phyloP scores from a whole-genome alignment of 2,329 filamentous ascomycete genomes.

The Fusarium sp. region DNA sequence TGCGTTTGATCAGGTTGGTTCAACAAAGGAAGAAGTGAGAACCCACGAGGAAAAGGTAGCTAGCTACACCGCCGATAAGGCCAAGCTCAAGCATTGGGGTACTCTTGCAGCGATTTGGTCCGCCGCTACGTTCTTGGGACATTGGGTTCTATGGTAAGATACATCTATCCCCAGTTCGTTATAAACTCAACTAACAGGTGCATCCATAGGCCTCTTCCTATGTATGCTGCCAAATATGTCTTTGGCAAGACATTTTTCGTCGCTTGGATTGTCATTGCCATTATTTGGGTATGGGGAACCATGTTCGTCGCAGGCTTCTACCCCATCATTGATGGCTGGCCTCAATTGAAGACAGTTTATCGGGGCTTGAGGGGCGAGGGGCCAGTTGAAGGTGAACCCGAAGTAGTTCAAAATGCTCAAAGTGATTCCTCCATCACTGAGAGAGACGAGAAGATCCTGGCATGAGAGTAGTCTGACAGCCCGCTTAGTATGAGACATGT shows the following conservation, averaged over 20 bases:
- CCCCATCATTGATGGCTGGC: slow-evolving; percentile 58
- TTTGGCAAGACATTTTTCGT: slow-evolving; percentile 59
- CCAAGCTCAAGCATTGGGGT: slow-evolving; percentile 57
- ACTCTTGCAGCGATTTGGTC: slow-evolving; percentile 47
- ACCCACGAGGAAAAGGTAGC: slow-evolving; percentile 36
- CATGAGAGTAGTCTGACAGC: not conserved
- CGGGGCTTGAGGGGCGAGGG: not conserved
- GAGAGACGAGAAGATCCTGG: not conserved
- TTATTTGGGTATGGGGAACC: slow-evolving; percentile 64
- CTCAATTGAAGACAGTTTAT: slow-evolving; percentile 28
- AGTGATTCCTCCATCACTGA: not conserved
- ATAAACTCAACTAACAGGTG: not conserved
- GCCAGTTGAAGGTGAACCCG: not conserved
- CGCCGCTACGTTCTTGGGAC: slow-evolving; percentile 59
- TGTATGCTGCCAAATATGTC: slow-evolving; percentile 62
- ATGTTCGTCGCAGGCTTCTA: slow-evolving; percentile 60
- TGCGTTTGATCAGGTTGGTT: slow-evolving; percentile 45
- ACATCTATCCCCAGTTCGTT: no score
- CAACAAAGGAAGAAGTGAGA: not conserved
- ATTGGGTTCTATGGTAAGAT: slow-evolving; percentile 57
- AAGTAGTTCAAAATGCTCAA: not conserved
- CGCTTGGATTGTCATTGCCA: slow-evolving; percentile 60
- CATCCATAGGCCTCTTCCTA: slow-evolving; percentile 57
- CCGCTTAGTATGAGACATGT: fast-evolving
- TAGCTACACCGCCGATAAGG: slow-evolving; percentile 45